A percentile compares a stretch with the other conserved stretches of the same genome.
Conservation (phyloP, 257 asterid genomes). For the Solanum gandarillasii region DNA sequence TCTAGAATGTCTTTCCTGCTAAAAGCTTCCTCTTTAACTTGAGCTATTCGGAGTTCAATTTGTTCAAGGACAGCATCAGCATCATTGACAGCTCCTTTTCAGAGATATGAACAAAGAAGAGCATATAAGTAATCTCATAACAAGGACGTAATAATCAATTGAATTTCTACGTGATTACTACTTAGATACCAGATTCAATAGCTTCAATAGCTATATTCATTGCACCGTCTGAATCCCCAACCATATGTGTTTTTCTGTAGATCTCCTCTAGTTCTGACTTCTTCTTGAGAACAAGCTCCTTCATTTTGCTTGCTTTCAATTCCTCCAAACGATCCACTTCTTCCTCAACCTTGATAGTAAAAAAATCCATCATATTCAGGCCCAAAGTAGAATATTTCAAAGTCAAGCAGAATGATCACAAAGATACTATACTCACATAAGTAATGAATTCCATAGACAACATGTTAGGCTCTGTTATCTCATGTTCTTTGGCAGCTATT, state of each 20-base stretch:
- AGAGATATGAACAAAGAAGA: conserved; percentile 12
- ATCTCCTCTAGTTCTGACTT: conserved; percentile 81
- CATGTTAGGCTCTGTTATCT: conserved; percentile 78
- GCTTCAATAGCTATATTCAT: conserved; percentile 54
- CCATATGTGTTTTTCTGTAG: conserved; percentile 69
- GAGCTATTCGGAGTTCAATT: conserved; percentile 77
- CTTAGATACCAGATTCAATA: conserved; percentile 66
- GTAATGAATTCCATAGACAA: conserved; percentile 58
- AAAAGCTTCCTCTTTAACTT: conserved; percentile 83
- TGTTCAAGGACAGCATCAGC: conserved; percentile 66
- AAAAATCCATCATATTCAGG: not conserved
- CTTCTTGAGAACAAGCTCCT: conserved; percentile 93
- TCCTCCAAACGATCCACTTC: conserved; percentile 89
- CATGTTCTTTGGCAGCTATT: conserved; percentile 88
- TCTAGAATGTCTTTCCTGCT: conserved; percentile 91
- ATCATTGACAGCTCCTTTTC: conserved; percentile 70
- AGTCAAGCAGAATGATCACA: not conserved
- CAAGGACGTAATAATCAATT: not conserved
- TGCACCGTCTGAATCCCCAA: conserved; percentile 52
- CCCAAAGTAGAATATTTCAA: not conserved
- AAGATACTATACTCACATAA: conserved; percentile 36
- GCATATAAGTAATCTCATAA: not conserved
- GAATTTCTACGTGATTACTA: not conserved
- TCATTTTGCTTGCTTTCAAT: conserved; percentile 84
- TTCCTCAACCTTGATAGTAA: conserved; percentile 50